Percentiles rank a stretch among this genome's conserved stretches.
Conservation (phyloP, 495 filamentous ascomycete species). For the Astrothelium macrocarpum region DNA sequence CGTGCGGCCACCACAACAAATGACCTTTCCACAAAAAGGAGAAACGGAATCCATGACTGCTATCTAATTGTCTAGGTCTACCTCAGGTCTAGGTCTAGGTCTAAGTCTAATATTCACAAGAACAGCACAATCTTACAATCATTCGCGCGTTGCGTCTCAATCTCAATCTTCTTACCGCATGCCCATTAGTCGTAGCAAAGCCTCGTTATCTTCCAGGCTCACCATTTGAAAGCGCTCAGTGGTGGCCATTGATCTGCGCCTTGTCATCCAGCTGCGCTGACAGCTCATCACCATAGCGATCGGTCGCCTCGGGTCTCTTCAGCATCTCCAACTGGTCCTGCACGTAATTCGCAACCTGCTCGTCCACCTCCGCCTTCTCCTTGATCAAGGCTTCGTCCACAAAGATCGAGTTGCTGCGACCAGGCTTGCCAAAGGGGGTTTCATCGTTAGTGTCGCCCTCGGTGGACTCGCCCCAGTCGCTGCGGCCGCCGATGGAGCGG, state of each 20-base stretch:
- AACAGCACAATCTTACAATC: neutral
- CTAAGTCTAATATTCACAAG: neutral
- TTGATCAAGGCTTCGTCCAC: conserved; percentile 27
- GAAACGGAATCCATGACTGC: too few relatives aligned
- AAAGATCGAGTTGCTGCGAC: conserved; percentile 18
- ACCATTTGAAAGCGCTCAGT: neutral
- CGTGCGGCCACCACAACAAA: too few relatives aligned
- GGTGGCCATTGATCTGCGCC: neutral
- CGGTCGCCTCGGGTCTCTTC: conserved; percentile 20
- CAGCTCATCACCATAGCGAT: conserved; percentile 26
- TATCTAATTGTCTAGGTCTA: conserved; percentile 5
- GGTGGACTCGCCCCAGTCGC: conserved; percentile 55
- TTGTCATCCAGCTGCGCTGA: conserved; percentile 27
- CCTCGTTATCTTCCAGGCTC: neutral
- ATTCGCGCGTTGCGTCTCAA: neutral
- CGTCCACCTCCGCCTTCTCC: conserved; percentile 26
- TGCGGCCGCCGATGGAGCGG: conserved; percentile 78
- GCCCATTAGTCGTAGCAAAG: neutral
- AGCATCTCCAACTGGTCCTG: conserved; percentile 29
- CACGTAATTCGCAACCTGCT: conserved; percentile 33
- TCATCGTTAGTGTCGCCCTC: conserved; percentile 37
- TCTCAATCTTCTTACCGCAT: neutral
- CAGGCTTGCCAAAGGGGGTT: conserved; percentile 12
- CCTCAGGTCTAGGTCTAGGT: neutral
- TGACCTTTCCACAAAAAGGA: too few relatives aligned